Base-by-base conservation (phyloP, 805 yeast genomes). In the Candida boidinii region DNA sequence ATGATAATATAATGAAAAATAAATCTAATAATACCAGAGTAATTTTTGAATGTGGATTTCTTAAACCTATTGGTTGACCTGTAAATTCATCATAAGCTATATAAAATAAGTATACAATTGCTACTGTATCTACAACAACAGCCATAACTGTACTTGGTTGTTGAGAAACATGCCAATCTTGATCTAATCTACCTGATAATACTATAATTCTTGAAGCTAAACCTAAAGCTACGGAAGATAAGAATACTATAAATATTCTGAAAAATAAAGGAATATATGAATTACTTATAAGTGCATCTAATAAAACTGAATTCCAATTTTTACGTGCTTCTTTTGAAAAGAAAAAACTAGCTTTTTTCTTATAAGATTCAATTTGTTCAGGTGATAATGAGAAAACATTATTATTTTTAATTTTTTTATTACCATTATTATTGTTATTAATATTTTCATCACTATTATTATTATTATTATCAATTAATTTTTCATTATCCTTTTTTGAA, bases 71-170 rank as follows among this genome's bases (percentile, higher is more conserved):
- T 0, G 97, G 98, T 51, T 85, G 81, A 11, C 96, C 94, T 17
- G 79, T 71, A 56, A 85, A 90, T 56, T 92, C 98, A 55, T 92
- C 97, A 48, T 76, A 77, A 2, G 95, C 76, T 53, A 90, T 84
- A 55, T 84, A 87, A 4, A 78, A 58, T 35, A 87, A 68, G 51
- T 92, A 92, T 0, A 75, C 69, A 17, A 85, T 58, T 3, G 95
- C 95, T 39, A 77, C 64, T 19, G 85, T 63, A 48, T 87, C 90
- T 4, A 90, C 94, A 33, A 76, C 76, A 2, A 92, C 70, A 4
- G 96, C 92, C 94, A 92, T 86, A 28, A 88, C 77, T 0, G 97
- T 84, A 45, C 95, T 79, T 13, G 98, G 81, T 48, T 83, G 87
- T 50, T 83, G 94, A 7, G 69, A 62, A 7, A 84, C 56, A 10